Base-by-base conservation (phyloP, 179 eudicot species). In the Beta lomatogona region DNA sequence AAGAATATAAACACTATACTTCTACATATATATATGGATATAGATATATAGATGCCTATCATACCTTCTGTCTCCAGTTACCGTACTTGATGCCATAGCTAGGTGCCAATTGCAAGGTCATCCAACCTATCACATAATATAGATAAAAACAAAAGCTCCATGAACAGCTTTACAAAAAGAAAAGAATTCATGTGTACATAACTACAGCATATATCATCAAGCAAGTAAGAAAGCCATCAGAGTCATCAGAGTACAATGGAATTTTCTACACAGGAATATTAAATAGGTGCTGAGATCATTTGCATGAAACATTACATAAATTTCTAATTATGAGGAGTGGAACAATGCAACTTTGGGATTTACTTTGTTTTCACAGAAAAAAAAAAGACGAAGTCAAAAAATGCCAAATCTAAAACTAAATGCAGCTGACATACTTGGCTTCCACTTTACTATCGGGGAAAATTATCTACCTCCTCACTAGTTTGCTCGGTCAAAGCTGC, bases 61-160 rank as follows among this genome's bases (percentile, higher is more conserved):
- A 41, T 92, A 95, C 99, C 94, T 96, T 84, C 92, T 89, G 75
- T 96, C 99, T 75, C 98, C 97, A 54, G 91, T 88, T 80, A 87
- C 76, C 86, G 88, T 86, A 87, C 88, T 94, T 71, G 98, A 96
- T 81, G 91, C 79, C 99, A 96, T 96, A 83, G 76, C 89, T 82
- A 73, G 81, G 82, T 54, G 75, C 78, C 77, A 80, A 77, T 76
- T 66, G 84, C 84, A 91, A 86, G 93, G 84, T 83, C 92, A 92
- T 91, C 89, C 91, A 93, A 91, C 84, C 92, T 88, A 78, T 22
- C 53, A 79, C 44, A 65, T 72, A 77, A 83, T 31, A 66, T 57
- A 15, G 54, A 54, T 53, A 15, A 59, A 80, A 18, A n/a, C 59
- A 72, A 28, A 19, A 18, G 21, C 46, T 16, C 6, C 16, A 31